Evolutionary conservation across 192 early-diverging fungal genomes (phyloP), one percentile per base, ranked within the genome.

Genomic region (Phycomyces blakesleeanus): DNA sequence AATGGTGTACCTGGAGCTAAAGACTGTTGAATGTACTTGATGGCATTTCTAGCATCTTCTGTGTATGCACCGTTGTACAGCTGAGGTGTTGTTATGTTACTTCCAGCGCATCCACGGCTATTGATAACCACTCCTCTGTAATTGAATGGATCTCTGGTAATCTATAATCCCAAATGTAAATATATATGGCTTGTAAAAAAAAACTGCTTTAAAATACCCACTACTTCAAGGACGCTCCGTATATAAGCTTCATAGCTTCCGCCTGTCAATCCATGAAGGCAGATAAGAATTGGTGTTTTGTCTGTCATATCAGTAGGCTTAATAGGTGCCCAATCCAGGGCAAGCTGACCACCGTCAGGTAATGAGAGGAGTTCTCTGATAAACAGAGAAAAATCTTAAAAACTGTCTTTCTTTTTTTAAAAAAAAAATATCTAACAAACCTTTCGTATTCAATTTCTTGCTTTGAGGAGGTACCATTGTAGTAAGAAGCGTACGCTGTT

Each of bases 231-330:
- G 14, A 95, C 66, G 9, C 84, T 78, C 22, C 87, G 86, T 37
- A 98, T 87, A 63, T 98, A 98, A 2, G 82, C 83, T 73, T 97
- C 94, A 74, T 92, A 87, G 44, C 89, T 92, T 34, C 93, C 93
- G 50, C 96, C 96, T 6, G 94, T 95, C 62, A 98, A 72, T 25
- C 96, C 94, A 70, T 96, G 96, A 14, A 91, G 76, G 42, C 94
- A 78, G 5, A 98, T 78, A 39, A 96, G 70, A 27, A 87, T 91
- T 0, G 93, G 92, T 14, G 85, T 86, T 59, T 76, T 73, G 55
- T 83, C 80, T 1, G 77, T 70, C 41, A 89, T 83, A 65, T 84
- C 81, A 29, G 76, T 69, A 16, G 52, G 64, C 29, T 81, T 65
- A 7, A 79, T 69, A 11, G 89, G 91, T 20, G 86, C 78, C 94